Base-by-base conservation (phyloP, 176 grass and related monocot species). In the Cocos nucifera region DNA sequence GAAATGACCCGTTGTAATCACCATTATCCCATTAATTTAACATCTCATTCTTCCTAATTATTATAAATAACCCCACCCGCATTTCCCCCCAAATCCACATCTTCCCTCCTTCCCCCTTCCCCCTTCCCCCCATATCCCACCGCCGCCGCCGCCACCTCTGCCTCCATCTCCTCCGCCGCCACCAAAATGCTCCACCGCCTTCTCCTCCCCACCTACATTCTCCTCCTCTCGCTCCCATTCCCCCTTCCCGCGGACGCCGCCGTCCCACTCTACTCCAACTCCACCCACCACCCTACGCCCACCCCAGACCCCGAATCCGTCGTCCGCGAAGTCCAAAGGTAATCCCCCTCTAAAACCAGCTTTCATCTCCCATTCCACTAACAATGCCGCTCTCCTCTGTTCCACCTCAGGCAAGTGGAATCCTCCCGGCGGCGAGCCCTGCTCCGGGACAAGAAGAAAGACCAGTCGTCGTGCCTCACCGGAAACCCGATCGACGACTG, bases 291-390 rank as follows among this genome's bases (percentile, higher is more conserved):
- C 67, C 70, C 72, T 59, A 75, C 54, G 55, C 78, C 6, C 24
- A 81, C 50, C 50, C 66, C 69, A 8, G 72, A 90, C 75, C 87
- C 87, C 19, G 68, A 66, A 44, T 73, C 62, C 56, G 82, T 90
- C 72, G 82, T 78, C 75, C 67, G 64, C n/a, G 75, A 90, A 64
- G 71, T 90, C 22, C 87, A 85, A 58, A 79, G 82, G 87, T 82
- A 76, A 17, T 10, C 5, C 20, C 19, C 15, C 23, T 6, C 17
- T 16, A 3, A 14, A 44, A 44, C 2, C 35, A 44, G 35, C 10
- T 44, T 10, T 14, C 3, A 44, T 44, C 10, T 44, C 35, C 12
- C 35, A 14, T 44, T 30, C 48, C n/a, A 14, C 17, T n/a, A 6
- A 12, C 48, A 57, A 64, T 50, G 69, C 4, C 6, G 49, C 63